Evolutionary conservation across 176 grass and related monocot genomes (phyloP).

Genomic region (Lolium perenne): DNA sequence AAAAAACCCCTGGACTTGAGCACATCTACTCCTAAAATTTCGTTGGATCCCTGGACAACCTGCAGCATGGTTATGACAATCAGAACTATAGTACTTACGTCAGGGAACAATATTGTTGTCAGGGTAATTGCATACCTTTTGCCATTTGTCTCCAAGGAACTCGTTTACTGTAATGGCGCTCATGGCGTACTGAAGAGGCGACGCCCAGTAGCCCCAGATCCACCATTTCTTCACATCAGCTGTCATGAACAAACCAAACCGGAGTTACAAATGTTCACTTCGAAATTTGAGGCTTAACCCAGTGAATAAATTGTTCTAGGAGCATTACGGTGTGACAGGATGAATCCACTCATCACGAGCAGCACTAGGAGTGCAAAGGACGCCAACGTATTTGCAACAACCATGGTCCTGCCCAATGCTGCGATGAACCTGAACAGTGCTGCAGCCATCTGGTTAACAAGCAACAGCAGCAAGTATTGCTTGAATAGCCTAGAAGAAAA

Average conservation of each 20-base stretch:
- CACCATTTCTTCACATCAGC: conserved; percentile 73
- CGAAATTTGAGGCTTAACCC: background rate
- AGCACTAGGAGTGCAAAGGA: conserved; percentile 61
- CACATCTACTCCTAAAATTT: conserved; percentile 51
- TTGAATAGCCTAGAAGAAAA: conserved; percentile 55
- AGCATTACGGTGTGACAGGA: conserved; percentile 61
- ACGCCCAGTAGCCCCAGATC: conserved; percentile 83
- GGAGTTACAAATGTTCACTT: background rate
- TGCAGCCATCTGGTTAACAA: conserved; percentile 68
- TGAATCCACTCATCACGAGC: conserved; percentile 64
- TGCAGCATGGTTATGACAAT: conserved; percentile 37
- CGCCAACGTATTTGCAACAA: conserved; percentile 68
- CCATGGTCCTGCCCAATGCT: conserved; percentile 58
- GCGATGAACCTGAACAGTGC: conserved; percentile 66
- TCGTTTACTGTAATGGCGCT: conserved; percentile 62
- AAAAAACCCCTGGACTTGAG: conserved; percentile 59
- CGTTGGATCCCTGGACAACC: conserved; percentile 36
- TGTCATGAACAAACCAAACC: conserved; percentile 43
- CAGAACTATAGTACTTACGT: background rate
- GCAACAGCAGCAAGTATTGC: conserved; percentile 62
- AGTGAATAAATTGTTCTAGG: background rate
- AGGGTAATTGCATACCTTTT: conserved; percentile 36
- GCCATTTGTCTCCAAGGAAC: conserved; percentile 64
- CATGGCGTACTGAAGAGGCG: conserved; percentile 67
- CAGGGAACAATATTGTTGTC: conserved; percentile 23